phyloP scores from a whole-genome alignment of 192 early-diverging fungal genomes.

The Umbelopsis vinacea region DNA sequence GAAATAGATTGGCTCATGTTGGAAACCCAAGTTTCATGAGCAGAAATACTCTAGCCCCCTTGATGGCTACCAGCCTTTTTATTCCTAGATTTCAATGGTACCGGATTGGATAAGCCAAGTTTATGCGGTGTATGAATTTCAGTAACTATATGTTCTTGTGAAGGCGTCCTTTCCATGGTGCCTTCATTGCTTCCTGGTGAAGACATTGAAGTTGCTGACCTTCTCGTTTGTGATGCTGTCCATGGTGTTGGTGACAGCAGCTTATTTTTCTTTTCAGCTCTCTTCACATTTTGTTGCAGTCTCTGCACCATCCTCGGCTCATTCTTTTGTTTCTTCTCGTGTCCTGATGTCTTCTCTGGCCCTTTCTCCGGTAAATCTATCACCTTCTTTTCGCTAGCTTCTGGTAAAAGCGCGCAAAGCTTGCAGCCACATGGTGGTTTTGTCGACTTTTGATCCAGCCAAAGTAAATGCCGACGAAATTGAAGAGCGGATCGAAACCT shows the following conservation, averaged over 20 bases:
- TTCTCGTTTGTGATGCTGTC: not conserved
- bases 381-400: too few relatives aligned
- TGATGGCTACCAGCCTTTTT: not conserved
- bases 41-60: not conserved
- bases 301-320: too few relatives aligned
- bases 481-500: not conserved
- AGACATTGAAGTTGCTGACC: not conserved
- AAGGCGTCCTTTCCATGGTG: not conserved
- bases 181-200: not conserved
- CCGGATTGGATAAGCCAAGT: conserved; percentile 13
- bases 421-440: not conserved
- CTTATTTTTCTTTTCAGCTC: not conserved
- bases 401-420: not conserved
- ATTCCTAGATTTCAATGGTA: not conserved
- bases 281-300: not conserved
- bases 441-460: conserved; percentile 4
- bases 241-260: not conserved
- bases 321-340: too few relatives aligned
- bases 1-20: too few relatives aligned
- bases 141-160: not conserved
- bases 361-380: too few relatives aligned
- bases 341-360: too few relatives aligned
- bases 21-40: too few relatives aligned
- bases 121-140: not conserved
- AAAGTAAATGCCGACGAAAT: not conserved